Conservation (phyloP, 257 asterid genomes). For the Jasminum sambac region DNA sequence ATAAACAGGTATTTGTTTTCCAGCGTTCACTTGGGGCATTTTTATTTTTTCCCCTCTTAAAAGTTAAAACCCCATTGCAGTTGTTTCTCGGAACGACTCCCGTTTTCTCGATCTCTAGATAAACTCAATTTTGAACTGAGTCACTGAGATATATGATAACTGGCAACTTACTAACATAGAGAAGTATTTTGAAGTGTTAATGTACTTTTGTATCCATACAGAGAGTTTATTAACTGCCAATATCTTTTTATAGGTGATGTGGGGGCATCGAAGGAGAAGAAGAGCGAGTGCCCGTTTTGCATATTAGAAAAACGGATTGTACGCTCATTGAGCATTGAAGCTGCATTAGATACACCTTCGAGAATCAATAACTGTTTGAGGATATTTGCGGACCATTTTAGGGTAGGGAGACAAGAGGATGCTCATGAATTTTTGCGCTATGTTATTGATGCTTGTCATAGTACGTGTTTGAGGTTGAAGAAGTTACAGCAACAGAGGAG, state of each 20-base stretch:
- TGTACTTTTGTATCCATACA: not conserved
- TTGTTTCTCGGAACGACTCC: not conserved
- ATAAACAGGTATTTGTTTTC: too few relatives aligned
- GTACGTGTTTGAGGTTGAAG: slow-evolving; percentile 84
- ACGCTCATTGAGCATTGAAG: slow-evolving; percentile 75
- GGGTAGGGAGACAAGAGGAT: slow-evolving; percentile 88
- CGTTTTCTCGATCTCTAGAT: not conserved
- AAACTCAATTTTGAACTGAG: not conserved
- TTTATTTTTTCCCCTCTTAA: not conserved
- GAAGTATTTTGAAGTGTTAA: not conserved
- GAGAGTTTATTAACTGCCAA: slow-evolving; percentile 15
- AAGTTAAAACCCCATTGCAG: not conserved
- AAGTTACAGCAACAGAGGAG: slow-evolving; percentile 70
- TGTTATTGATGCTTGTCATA: slow-evolving; percentile 96
- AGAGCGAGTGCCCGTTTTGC: slow-evolving; percentile 95
- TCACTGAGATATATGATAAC: not conserved
- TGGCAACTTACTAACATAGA: not conserved
- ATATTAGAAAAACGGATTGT: slow-evolving; percentile 76
- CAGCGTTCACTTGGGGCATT: not conserved
- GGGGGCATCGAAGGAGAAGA: slow-evolving; percentile 68
- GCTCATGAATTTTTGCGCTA: slow-evolving; percentile 98
- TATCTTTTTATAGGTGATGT: slow-evolving; percentile 56
- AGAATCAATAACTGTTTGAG: slow-evolving; percentile 72
- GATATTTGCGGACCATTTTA: slow-evolving; percentile 84
- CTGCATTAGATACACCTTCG: slow-evolving; percentile 59